phyloP scores from a whole-genome alignment of 371 early-diverging fungal species.

The Mycotypha africana region DNA sequence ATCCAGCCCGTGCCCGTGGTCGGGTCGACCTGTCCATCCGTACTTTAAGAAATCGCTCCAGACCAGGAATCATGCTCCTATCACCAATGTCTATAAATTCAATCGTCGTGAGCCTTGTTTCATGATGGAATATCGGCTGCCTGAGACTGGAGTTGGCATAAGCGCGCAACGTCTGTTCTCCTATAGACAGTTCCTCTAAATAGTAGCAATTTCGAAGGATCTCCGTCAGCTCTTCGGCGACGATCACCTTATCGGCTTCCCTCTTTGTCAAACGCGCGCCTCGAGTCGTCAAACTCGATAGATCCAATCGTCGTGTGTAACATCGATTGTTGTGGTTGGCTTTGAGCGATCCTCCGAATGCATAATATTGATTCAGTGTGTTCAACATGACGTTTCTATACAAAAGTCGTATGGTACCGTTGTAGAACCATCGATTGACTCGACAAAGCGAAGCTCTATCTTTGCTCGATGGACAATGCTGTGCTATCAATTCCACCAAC shows the following conservation, averaged over 20 bases:
- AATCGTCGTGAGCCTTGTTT: conserved; percentile 13
- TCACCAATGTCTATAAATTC: conserved; percentile 34
- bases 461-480: conserved; percentile 6
- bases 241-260: conserved; percentile 23
- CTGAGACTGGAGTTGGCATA: conserved; percentile 23
- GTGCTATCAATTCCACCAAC: conserved; percentile 20
- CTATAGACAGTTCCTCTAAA: conserved; percentile 23
- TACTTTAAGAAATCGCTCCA: no score
- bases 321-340: not conserved
- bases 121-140: conserved; percentile 20
- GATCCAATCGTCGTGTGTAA: conserved; percentile 20
- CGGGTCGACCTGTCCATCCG: no score
- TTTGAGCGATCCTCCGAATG: not conserved
- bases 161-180: conserved; percentile 32
- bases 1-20: no score
- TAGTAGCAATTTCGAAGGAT: conserved; percentile 21
- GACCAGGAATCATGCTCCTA: no score
- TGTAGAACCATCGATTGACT: conserved; percentile 17
- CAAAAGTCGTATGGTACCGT: conserved; percentile 10
- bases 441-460: conserved; percentile 14
- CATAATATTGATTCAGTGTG: conserved; percentile 22
- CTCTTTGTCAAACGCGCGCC: conserved; percentile 34
- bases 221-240: conserved; percentile 17
- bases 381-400: conserved; percentile 24
- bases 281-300: conserved; percentile 30